Conservation (phyloP, 2,329 filamentous ascomycete species). For the Colletotrichum shisoi region DNA sequence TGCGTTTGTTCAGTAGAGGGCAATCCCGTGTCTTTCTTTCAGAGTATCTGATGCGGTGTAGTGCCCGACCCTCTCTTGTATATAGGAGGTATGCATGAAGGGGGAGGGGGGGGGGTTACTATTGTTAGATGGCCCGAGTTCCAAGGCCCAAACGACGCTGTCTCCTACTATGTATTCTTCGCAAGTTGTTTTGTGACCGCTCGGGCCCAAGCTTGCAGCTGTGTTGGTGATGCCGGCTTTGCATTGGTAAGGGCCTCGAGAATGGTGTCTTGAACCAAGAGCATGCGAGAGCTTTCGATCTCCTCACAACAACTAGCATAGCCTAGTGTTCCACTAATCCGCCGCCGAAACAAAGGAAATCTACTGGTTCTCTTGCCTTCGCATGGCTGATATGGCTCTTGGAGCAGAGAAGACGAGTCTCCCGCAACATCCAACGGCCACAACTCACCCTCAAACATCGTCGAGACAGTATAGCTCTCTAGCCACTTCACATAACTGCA, state of each 20-base stretch:
- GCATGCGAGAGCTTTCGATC: neutral
- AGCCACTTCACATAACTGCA: neutral
- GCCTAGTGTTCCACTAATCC: neutral
- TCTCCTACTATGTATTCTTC: too few species aligned
- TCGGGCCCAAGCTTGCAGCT: neutral
- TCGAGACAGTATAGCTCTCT: neutral
- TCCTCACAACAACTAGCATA: neutral
- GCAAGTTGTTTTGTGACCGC: neutral
- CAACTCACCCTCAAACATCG: neutral
- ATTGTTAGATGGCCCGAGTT: neutral
- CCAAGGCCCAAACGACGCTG: neutral
- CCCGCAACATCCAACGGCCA: neutral
- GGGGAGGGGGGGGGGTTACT: too few species aligned
- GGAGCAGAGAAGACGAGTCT: neutral
- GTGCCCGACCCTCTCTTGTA: too few species aligned
- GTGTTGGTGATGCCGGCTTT: neutral
- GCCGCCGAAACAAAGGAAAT: neutral
- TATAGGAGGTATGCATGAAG: too few species aligned
- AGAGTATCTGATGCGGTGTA: too few species aligned
- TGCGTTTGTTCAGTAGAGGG: too few species aligned
- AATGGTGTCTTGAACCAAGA: neutral
- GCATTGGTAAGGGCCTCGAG: neutral
- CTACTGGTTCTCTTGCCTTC: neutral
- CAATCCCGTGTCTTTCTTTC: too few species aligned
- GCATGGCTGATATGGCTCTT: too few species aligned